Conservation (phyloP, 169 alveolate genomes). For the Cryptosporidium sp. region DNA sequence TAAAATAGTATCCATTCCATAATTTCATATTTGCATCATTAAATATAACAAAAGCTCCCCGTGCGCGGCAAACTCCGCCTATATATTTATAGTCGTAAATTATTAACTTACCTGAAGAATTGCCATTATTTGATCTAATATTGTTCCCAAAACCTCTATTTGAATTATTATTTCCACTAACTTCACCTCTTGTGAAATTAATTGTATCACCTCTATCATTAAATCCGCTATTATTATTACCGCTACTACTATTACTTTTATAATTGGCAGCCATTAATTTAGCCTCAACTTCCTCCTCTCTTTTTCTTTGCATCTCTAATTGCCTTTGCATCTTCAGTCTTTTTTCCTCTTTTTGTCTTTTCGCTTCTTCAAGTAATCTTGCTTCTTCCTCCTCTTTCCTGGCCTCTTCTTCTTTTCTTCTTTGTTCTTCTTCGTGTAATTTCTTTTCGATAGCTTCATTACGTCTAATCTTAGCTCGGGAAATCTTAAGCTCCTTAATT, state of each 20-base stretch:
- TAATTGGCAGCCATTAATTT: constrained; percentile 51
- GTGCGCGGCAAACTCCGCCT: neutral
- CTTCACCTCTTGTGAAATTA: constrained; percentile 17
- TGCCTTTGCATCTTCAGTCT: constrained; percentile 78
- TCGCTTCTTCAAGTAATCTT: constrained; percentile 78
- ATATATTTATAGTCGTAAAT: neutral
- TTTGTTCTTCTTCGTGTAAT: constrained; percentile 83
- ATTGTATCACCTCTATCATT: neutral
- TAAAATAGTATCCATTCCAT: no score
- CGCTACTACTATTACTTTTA: neutral
- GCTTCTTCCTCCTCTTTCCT: constrained; percentile 62
- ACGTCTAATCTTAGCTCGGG: constrained; percentile 84
- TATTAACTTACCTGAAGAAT: constrained; percentile 64
- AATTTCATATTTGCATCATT: neutral
- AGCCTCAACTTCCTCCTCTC: constrained; percentile 80
- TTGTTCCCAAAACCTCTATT: neutral
- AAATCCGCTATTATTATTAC: neutral
- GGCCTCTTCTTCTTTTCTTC: constrained; percentile 82
- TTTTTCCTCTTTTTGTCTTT: constrained; percentile 80
- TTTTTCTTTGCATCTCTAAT: constrained; percentile 78
- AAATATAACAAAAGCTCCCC: neutral
- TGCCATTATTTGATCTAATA: neutral
- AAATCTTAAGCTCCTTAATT: constrained; percentile 82
- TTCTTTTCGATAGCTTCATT: constrained; percentile 79
- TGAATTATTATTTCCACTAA: neutral